Percentiles rank a stretch among this genome's conserved stretches.
Evolutionary conservation across 1,284 basidiomycete genomes (phyloP).

Genomic region (Takashimella koratensis): DNA sequence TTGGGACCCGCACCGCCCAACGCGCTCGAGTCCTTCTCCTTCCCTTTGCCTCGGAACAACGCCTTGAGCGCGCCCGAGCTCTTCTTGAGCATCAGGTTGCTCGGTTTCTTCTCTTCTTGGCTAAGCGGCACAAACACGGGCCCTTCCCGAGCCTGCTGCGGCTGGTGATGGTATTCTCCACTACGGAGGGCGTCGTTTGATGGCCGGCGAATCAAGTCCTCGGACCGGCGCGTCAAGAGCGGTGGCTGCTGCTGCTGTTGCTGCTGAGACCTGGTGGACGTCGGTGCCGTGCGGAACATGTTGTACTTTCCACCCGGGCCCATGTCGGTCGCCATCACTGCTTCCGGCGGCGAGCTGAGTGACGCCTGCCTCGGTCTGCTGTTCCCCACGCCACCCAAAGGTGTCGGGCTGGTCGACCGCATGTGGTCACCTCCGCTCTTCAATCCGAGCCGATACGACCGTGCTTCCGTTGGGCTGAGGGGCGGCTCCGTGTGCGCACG

Average conservation of each 20-base stretch:
- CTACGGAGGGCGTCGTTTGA: slow-evolving; percentile 11
- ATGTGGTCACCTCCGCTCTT: neutral
- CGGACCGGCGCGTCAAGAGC: slow-evolving; percentile 20
- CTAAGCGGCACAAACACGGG: neutral
- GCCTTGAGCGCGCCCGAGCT: slow-evolving; percentile 44
- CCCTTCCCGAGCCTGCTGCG: neutral
- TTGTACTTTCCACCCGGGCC: slow-evolving; percentile 1
- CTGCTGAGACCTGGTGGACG: neutral
- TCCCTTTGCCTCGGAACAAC: slow-evolving; percentile 48
- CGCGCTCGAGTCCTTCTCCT: slow-evolving; percentile 44
- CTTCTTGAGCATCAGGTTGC: slow-evolving; percentile 38
- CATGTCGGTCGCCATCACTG: slow-evolving; percentile 11
- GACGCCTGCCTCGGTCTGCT: slow-evolving; percentile 15
- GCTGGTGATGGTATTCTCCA: neutral
- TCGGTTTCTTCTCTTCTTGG: neutral
- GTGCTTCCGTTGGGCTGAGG: neutral
- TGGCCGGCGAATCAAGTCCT: slow-evolving; percentile 20
- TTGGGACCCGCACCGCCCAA: neutral
- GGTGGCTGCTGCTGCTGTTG: slow-evolving; percentile 17
- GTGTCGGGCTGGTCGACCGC: neutral
- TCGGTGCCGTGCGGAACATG: slow-evolving; percentile 8
- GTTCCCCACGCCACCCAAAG: neutral
- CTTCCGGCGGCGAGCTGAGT: slow-evolving; percentile 22
- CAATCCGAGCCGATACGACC: neutral
- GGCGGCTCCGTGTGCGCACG: slow-evolving; percentile 23